Evolutionary conservation across 495 filamentous ascomycete species (phyloP).

Genomic region (Platismatia glauca): DNA sequence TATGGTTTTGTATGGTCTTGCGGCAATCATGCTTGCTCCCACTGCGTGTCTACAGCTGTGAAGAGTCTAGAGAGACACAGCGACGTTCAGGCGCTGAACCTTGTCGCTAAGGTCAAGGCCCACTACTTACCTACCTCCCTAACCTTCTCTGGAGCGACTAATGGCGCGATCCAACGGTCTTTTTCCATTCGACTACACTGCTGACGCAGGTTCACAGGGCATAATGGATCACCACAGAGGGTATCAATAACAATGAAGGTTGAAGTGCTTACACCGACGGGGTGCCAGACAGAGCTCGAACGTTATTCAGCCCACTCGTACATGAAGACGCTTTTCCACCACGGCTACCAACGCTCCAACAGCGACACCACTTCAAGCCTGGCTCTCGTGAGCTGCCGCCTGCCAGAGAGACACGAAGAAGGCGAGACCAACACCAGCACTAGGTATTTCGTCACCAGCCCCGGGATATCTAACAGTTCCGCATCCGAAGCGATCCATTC

Average conservation of each 20-base stretch:
- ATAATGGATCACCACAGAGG: not conserved
- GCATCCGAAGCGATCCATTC: not conserved
- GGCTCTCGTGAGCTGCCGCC: not conserved
- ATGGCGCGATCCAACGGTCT: not conserved
- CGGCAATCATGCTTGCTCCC: not conserved
- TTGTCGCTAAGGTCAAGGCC: not conserved
- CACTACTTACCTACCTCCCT: too few relatives aligned
- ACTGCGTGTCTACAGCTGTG: not conserved
- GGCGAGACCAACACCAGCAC: slow-evolving; percentile 7
- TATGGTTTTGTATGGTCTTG: too few relatives aligned
- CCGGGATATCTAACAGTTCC: slow-evolving; percentile 10
- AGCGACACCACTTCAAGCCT: not conserved
- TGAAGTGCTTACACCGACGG: not conserved
- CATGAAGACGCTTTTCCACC: not conserved
- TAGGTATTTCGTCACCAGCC: not conserved
- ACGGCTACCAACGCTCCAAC: not conserved
- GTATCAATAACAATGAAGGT: not conserved
- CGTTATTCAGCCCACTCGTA: not conserved
- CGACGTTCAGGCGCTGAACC: not conserved
- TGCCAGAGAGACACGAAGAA: not conserved
- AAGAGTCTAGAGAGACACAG: not conserved
- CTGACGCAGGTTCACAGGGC: not conserved
- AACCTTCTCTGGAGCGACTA: not conserved
- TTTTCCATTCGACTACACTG: not conserved
- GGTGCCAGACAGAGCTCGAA: not conserved